Base-by-base conservation (phyloP, 169 alveolate genomes). In the Eimeria praecox region DNA sequence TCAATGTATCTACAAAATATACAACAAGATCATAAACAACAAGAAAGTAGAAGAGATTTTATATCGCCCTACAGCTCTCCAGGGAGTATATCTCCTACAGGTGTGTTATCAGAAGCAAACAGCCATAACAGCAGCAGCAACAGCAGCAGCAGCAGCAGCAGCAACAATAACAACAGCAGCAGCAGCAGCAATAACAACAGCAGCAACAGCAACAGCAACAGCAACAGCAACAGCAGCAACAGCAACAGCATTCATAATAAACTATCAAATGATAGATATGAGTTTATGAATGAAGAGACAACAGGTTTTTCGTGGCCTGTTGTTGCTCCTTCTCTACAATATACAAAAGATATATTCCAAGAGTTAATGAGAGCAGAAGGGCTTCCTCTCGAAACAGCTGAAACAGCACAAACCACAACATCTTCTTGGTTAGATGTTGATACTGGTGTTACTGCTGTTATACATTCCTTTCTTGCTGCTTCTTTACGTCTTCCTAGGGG, bases 341-440 rank as follows among this genome's bases (percentile, higher is more conserved):
- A 82, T 33, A 82, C 90, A 44, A 44, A 52, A 22, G 90, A 82
- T 62, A 49, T 82, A 27, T 82, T 46, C 42, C 90, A 82, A 44
- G 90, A 82, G 90, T 73, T 82, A 6, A 44, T 82, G 90, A 82
- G 49, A 33, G 90, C 73, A 30, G 71, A 82, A 33, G 90, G 90
- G 6, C 54, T 82, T 27, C 71, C 90, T 8, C 9, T 82, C 20
- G 90, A 52, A 14, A 52, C 90, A 49, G 42, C 66, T 1, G 90
- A 82, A 46, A 42, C 62, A 5, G 20, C 90, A 10, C 73, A 44
- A 38, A 40, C 6, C 8, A n/a, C 66, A n/a, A 14, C 90, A 6
- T 20, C 90, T 8, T 82, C 90, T 0, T 82, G 90, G 90, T 49
- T 82, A 16, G 90, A 82, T 9, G 71, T 82, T 8, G 90, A 82